These are phyloP conservation scores for Neofusicoccum sp. DNA, from an alignment of 2,329 filamentous ascomycete species.

Conservation along the genomic window DNA sequence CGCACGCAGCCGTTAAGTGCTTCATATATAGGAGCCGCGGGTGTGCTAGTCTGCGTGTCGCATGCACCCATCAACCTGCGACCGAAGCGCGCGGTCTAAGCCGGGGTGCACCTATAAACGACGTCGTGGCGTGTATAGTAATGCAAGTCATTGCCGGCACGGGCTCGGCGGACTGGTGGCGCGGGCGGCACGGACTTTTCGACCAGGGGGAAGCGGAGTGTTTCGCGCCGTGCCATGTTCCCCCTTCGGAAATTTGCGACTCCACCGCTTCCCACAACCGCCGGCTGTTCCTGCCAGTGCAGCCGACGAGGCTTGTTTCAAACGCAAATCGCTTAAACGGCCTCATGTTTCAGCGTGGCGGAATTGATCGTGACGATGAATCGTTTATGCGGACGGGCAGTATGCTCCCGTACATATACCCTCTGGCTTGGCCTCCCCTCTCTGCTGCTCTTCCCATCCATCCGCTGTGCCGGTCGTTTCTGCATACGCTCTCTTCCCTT, in stretches of 20 bases:
- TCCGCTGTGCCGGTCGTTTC: conserved; percentile 14
- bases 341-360: conserved; percentile 8
- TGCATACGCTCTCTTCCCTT: conserved; percentile 7
- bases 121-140: background rate
- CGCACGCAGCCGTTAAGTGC: background rate
- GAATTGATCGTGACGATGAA: conserved; percentile 4
- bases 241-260: conserved; percentile 14
- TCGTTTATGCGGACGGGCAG: background rate
- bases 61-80: conserved; percentile 3
- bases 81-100: conserved; percentile 11
- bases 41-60: background rate
- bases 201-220: background rate
- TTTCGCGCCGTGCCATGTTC: conserved; percentile 3
- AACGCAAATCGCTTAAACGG: conserved; percentile 2
- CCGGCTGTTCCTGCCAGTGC: background rate
- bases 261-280: background rate
- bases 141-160: background rate
- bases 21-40: background rate
- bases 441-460: background rate
- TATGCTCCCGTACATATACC: conserved; percentile 9
- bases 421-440: background rate
- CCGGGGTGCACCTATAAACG: background rate
- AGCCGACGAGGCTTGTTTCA: conserved; percentile 8
- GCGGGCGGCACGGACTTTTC: background rate
- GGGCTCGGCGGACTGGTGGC: too few relatives aligned